phyloP scores from a whole-genome alignment of 495 filamentous ascomycete genomes.

The Xylaria venustula region DNA sequence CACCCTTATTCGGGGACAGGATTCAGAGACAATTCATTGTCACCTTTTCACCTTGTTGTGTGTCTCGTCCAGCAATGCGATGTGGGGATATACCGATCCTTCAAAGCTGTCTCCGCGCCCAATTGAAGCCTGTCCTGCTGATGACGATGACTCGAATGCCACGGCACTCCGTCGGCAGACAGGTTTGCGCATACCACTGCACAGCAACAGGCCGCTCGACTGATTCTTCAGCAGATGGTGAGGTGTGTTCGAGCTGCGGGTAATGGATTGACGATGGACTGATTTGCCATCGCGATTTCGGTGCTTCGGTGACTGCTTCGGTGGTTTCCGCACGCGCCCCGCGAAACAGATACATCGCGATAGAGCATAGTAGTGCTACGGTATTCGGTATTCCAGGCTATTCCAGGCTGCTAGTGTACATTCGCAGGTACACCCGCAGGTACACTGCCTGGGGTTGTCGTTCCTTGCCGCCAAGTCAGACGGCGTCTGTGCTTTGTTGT shows the following conservation, averaged over 20 bases:
- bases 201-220: no score
- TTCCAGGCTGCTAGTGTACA: not conserved
- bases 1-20: not conserved
- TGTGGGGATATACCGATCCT: conserved; percentile 4
- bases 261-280: not conserved
- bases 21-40: not conserved
- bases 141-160: conserved; percentile 1
- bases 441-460: not conserved
- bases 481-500: conserved; percentile 7
- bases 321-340: not conserved
- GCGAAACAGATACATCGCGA: not conserved
- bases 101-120: not conserved
- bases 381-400: not conserved
- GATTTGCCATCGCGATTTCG: not conserved
- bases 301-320: not conserved
- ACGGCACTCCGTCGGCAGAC: not conserved
- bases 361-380: not conserved
- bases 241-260: not conserved
- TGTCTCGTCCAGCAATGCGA: not conserved
- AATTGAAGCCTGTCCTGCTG: not conserved
- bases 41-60: not conserved
- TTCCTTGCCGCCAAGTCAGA: conserved; percentile 10
- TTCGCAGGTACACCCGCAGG: not conserved
- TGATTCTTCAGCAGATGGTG: not conserved
- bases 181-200: no score